Evolutionary conservation across 2,329 filamentous ascomycete genomes (phyloP).

Genomic region (Hypoxylon sp.): DNA sequence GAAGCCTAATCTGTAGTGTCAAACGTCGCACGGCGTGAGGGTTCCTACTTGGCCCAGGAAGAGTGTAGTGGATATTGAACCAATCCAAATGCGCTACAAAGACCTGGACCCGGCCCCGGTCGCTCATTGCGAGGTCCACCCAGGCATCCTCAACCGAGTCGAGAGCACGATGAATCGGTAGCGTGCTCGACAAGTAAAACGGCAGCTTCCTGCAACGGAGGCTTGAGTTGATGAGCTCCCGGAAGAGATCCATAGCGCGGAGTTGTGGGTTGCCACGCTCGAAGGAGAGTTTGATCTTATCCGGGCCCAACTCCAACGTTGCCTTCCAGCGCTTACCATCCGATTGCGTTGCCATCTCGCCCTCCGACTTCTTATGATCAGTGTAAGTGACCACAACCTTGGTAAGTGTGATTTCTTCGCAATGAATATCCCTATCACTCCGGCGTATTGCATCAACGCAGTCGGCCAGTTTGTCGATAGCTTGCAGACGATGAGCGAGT

Average conservation of each 20-base stretch:
- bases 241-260: constrained; percentile 73
- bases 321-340: constrained; percentile 64
- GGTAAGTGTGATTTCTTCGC: constrained; percentile 72
- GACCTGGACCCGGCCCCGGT: constrained; percentile 66
- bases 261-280: constrained; percentile 77
- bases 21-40: constrained; percentile 57
- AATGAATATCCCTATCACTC: constrained; percentile 68
- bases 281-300: constrained; percentile 71
- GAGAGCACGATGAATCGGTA: constrained; percentile 75
- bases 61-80: constrained; percentile 69
- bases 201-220: constrained; percentile 68
- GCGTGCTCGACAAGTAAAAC: constrained; percentile 70
- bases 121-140: constrained; percentile 59
- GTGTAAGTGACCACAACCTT: constrained; percentile 79
- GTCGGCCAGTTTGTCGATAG: constrained; percentile 78
- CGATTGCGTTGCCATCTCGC: constrained; percentile 34
- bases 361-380: constrained; percentile 50
- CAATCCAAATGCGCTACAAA: constrained; percentile 70
- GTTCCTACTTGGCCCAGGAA: constrained; percentile 54
- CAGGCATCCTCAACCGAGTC: constrained; percentile 72
- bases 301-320: constrained; percentile 69
- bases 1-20: constrained; percentile 68
- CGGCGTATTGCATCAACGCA: constrained; percentile 77
- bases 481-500: constrained; percentile 73
- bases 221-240: constrained; percentile 60